Evolutionary conservation across 805 yeast genomes (phyloP), one percentile per base, ranked within the genome.

Genomic region (Pichia thaimueangensis): DNA sequence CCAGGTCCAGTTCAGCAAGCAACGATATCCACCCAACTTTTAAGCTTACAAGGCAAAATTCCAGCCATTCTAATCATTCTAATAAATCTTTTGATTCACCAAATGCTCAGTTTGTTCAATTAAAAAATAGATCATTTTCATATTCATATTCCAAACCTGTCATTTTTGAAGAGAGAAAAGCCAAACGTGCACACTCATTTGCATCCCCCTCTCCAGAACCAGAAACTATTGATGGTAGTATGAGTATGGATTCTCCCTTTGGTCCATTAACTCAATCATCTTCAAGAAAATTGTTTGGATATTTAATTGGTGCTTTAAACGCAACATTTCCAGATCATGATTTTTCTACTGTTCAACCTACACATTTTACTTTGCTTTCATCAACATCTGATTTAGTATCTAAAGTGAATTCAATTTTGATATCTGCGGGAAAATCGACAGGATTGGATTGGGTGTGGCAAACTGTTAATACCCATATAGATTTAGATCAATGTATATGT

Each of bases 321-420:
- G 85, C 94, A 7, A 82, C 94, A 5, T 91, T 86, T 58, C 97
- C 98, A 0, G 98, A 93, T 60, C 96, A 93, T 56, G 98, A 93
- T 58, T 93, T 91, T 55, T 75, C 94, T 11, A 74, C 82, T 21
- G 73, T 93, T 48, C 87, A 86, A 56, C 98, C 98, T 2, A 70
- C 70, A 16, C 82, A 79, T 59, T 84, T 84, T 61, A 64, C 69
- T 31, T 74, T 85, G n/a, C 75, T 76, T 6, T 69, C 66, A 19
- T 70, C 75, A 35, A 33, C 63, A 1, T 43, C 59, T 58, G 77
- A 70, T 43, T 73, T 78, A 51, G 76, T 77, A 45, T 70, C 80
- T 24, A 76, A 80, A 42, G 81, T 93, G 56, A 87, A 88, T 60
- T 86, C 86, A 51, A 69, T 89, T 4, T 71, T 91, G 53, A 72